Evolutionary conservation across 1,139 yeast species (phyloP), one percentile per base, ranked within the genome.

Genomic region (Candida sp.): DNA sequence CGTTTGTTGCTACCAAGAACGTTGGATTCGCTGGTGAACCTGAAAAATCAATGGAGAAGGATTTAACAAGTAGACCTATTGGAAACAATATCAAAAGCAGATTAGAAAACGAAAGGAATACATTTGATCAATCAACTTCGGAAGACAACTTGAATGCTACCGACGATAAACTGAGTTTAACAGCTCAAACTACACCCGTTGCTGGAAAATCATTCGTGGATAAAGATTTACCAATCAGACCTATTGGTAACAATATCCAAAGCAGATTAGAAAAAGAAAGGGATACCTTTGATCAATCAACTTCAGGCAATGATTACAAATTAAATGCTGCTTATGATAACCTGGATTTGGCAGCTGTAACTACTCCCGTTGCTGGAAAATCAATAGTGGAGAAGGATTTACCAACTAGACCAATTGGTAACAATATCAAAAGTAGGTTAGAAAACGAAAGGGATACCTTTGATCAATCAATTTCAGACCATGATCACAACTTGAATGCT

Each of bases 161-260:
- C 11, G 2, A 5, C 19, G 34, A 32, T 32, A 32, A 32, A n/a
- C 11, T 32, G 19, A 3, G 3, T 12, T 55, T 65, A 4, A 63
- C 68, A 7, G 68, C 67, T 5, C 68, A 64, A 50, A 63, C 69
- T 4, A 61, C 68, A 0, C 68, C 68, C 19, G 19, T 15, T 15
- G 19, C 19, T 15, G 19, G 19, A 15, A 15, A 15, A 15, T 15
- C 19, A 15, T 7, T 25, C 2, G 29, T 7, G 29, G 29, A 25
- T 7, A 25, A 25, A 11, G 29, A 25, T 25, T 7, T 25, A 25
- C 29, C 29, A 7, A 11, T 11, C 3, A 25, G 29, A 25, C 7
- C 29, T 25, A 25, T 25, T 11, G 11, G 29, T 2, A 25, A 3
- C 11, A 25, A 25, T 11, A 3, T 25, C 7, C 7, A 11, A 25